Conservation (phyloP, 2,329 filamentous ascomycete genomes). For the Fusarium sp. region DNA sequence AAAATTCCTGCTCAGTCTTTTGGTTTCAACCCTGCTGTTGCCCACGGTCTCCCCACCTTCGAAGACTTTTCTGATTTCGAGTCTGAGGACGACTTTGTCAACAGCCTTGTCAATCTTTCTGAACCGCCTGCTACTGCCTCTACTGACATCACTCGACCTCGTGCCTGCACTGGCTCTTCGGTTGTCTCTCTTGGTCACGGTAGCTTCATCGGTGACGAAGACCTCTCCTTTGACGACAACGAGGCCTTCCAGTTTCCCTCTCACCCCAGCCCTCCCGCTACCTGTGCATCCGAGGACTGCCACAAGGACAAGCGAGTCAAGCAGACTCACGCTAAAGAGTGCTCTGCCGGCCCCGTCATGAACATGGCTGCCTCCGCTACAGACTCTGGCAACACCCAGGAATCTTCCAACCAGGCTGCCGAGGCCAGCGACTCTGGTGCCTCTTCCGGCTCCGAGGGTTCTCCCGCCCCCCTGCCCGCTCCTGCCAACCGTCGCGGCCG, state of each 20-base stretch:
- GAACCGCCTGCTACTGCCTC: slow-evolving; percentile 55
- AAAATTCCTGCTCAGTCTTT: slow-evolving; percentile 62
- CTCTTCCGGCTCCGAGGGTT: slow-evolving; percentile 60
- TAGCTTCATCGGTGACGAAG: slow-evolving; percentile 80
- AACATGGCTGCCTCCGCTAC: slow-evolving; percentile 53
- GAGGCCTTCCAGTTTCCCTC: slow-evolving; percentile 70
- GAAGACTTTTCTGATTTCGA: slow-evolving; percentile 92
- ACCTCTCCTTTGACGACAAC: slow-evolving; percentile 80
- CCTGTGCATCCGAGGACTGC: slow-evolving; percentile 57
- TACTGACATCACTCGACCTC: slow-evolving; percentile 75
- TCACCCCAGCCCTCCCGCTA: slow-evolving; percentile 68
- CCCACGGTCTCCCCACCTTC: slow-evolving; percentile 76
- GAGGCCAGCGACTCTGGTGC: slow-evolving; percentile 55
- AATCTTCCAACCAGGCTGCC: slow-evolving; percentile 52
- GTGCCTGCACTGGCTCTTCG: slow-evolving; percentile 75
- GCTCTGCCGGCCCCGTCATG: slow-evolving; percentile 56
- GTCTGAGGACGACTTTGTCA: slow-evolving; percentile 85
- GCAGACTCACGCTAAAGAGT: slow-evolving; percentile 63
- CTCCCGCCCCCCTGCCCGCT: slow-evolving; percentile 58
- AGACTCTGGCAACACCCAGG: slow-evolving; percentile 53
- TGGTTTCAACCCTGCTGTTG: slow-evolving; percentile 63
- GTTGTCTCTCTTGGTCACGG: slow-evolving; percentile 79
- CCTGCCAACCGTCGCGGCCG: slow-evolving; percentile 91
- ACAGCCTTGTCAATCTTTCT: slow-evolving; percentile 77
- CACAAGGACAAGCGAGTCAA: slow-evolving; percentile 71